Conservation (phyloP, 1,139 yeast species). For the Sugiyamaella grinbergsii region DNA sequence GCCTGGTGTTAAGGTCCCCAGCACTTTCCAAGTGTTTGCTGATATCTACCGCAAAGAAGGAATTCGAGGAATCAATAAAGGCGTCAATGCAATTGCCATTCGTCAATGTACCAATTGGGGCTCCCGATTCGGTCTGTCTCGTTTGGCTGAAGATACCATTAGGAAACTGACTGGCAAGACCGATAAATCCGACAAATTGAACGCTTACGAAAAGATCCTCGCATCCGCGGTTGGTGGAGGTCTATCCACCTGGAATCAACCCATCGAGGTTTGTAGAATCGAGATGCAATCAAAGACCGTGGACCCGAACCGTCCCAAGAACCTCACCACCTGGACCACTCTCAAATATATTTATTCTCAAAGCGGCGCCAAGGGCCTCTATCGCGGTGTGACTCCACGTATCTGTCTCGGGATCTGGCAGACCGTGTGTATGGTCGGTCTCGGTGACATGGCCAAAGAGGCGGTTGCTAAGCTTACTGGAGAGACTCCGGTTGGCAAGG, state of each 20-base stretch:
- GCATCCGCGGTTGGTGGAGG: constrained; percentile 97
- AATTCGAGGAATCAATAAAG: constrained; percentile 90
- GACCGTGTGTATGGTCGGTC: constrained; percentile 98
- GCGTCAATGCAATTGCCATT: constrained; percentile 98
- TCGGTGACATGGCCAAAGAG: constrained; percentile 88
- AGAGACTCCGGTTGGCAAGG: constrained; percentile 53
- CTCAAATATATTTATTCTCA: constrained; percentile 77
- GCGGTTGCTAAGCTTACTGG: constrained; percentile 61
- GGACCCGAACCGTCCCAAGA: constrained; percentile 95
- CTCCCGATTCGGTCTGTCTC: constrained; percentile 87
- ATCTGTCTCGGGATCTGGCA: constrained; percentile 97
- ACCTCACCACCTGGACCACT: constrained; percentile 77
- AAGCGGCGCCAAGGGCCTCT: constrained; percentile 87
- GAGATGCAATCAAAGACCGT: constrained; percentile 94
- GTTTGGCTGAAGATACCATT: constrained; percentile 87
- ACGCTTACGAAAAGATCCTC: constrained; percentile 75
- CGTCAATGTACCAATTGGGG: constrained; percentile 99
- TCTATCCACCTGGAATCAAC: constrained; percentile 97
- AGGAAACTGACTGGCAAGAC: constrained; percentile 61
- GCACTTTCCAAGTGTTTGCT: constrained; percentile 82
- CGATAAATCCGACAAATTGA: constrained; percentile 53
- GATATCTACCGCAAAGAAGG: constrained; percentile 86
- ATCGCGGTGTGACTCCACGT: constrained; percentile 97
- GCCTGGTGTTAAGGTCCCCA: constrained; percentile 67
- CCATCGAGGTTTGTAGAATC: constrained; percentile 94